A percentile compares a stretch with the other conserved stretches of the same genome.
These are phyloP conservation scores for Hirschioporus abietinus DNA, from an alignment of 768 basidiomycete species.

Conservation along the genomic window DNA sequence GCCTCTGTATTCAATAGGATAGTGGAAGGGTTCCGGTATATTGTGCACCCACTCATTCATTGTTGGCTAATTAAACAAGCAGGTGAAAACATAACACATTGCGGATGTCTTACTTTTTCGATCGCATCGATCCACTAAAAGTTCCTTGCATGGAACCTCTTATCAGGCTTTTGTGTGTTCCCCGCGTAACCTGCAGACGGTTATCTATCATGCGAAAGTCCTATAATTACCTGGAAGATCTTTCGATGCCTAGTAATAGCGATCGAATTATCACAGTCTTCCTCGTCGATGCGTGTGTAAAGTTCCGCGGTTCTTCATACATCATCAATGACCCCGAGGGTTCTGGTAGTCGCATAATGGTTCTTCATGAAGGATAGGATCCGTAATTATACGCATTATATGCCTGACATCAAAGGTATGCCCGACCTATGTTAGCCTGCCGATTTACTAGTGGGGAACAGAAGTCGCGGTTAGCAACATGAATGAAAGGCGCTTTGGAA, in stretches of 20 bases:
- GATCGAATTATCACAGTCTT: not conserved
- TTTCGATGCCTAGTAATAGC: not conserved
- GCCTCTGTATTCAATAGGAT: not conserved
- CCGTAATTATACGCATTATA: not conserved
- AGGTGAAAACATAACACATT: too few relatives aligned
- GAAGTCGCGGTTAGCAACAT: not conserved
- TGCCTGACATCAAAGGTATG: not conserved
- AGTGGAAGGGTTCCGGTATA: not conserved
- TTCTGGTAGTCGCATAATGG: not conserved
- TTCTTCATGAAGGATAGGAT: not conserved
- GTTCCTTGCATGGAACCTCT: not conserved
- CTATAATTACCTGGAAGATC: not conserved
- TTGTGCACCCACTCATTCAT: not conserved
- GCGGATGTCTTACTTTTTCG: not conserved
- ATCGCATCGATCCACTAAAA: not conserved
- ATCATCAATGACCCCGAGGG: not conserved
- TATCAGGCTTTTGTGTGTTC: not conserved
- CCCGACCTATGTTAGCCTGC: not conserved
- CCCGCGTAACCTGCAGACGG: not conserved
- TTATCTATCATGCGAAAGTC: not conserved
- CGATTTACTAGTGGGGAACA: not conserved
- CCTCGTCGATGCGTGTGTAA: not conserved
- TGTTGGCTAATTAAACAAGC: too few relatives aligned
- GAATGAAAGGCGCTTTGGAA: constrained; percentile 1
- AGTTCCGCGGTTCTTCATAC: not conserved